A percentile compares a stretch with the other conserved stretches of the same genome.
phyloP scores from a whole-genome alignment of 2,329 filamentous ascomycete species.

The Sporothrix humicola region DNA sequence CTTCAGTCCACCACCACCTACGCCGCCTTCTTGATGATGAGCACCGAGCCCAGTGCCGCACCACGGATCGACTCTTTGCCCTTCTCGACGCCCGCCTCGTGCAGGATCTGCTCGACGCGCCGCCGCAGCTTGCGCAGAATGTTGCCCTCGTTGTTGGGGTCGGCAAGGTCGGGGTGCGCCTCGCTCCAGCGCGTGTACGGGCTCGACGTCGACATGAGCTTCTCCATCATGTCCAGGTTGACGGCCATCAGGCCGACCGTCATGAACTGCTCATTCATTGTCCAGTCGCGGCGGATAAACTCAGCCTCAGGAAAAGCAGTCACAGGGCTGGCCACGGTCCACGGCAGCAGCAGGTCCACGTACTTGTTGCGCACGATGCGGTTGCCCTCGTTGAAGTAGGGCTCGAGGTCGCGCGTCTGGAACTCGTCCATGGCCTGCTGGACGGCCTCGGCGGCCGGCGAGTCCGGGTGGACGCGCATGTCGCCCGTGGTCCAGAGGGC shows the following conservation, averaged over 20 bases:
- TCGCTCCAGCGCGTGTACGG: constrained; percentile 52
- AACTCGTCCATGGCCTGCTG: constrained; percentile 48
- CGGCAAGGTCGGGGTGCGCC: constrained; percentile 48
- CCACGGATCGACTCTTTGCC: constrained; percentile 41
- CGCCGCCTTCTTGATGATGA: constrained; percentile 26
- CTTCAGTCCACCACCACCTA: neutral
- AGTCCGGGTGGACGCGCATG: constrained; percentile 42
- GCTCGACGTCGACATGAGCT: constrained; percentile 48
- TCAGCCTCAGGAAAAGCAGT: constrained; percentile 48
- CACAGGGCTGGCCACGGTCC: constrained; percentile 48
- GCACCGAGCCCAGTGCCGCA: constrained; percentile 21
- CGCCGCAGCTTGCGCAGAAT: constrained; percentile 33
- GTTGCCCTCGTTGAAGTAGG: constrained; percentile 53
- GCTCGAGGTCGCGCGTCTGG: constrained; percentile 47
- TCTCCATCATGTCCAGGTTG: constrained; percentile 47
- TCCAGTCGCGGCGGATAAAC: constrained; percentile 54
- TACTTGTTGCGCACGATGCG: constrained; percentile 50
- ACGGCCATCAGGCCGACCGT: neutral
- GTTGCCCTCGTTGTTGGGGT: constrained; percentile 49
- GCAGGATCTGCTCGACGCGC: constrained; percentile 39
- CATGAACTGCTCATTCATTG: constrained; percentile 40
- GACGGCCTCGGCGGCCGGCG: constrained; percentile 50
- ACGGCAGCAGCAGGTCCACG: constrained; percentile 54
- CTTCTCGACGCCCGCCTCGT: constrained; percentile 46
- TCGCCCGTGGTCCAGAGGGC: constrained; percentile 56